Evolutionary conservation across 305 asterid genomes (phyloP).

Genomic region (Fraxinus paxiana): DNA sequence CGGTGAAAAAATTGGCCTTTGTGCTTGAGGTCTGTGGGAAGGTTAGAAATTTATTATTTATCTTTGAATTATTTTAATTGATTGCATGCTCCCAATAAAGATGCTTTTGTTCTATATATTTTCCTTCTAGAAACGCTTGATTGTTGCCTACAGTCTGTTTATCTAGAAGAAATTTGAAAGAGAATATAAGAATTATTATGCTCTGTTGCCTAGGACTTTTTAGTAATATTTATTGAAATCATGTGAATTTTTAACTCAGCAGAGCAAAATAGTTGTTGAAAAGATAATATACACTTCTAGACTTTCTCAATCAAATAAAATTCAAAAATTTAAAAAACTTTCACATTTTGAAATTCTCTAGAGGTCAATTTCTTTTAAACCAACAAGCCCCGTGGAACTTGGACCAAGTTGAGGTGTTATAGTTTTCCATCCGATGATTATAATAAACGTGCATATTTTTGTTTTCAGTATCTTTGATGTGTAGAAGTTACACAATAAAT

Average conservation of each 20-base stretch:
- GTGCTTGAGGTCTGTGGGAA: conserved; percentile 26
- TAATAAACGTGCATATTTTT: not conserved
- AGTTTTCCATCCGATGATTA: not conserved
- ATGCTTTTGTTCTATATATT: not conserved
- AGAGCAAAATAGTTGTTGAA: not conserved
- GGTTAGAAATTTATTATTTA: conserved; percentile 29
- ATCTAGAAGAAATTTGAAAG: not conserved
- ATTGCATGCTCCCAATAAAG: not conserved
- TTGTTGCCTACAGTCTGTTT: not conserved
- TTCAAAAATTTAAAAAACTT: not conserved
- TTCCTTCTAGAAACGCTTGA: conserved; percentile 34
- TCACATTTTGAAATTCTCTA: not conserved
- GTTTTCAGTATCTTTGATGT: not conserved
- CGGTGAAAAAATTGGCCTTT: conserved; percentile 3
- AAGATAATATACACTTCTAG: not conserved
- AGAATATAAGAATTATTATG: not conserved
- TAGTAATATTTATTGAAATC: not conserved
- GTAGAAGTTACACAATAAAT: not conserved
- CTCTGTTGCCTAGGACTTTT: not conserved
- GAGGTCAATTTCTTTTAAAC: not conserved
- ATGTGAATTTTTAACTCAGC: not conserved
- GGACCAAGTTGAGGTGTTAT: not conserved
- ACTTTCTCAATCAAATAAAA: not conserved
- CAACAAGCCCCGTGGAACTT: not conserved
- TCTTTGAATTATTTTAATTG: not conserved